Evolutionary conservation across 352 stramenopile genomes (phyloP).

Genomic region (Phytophthora capsici): DNA sequence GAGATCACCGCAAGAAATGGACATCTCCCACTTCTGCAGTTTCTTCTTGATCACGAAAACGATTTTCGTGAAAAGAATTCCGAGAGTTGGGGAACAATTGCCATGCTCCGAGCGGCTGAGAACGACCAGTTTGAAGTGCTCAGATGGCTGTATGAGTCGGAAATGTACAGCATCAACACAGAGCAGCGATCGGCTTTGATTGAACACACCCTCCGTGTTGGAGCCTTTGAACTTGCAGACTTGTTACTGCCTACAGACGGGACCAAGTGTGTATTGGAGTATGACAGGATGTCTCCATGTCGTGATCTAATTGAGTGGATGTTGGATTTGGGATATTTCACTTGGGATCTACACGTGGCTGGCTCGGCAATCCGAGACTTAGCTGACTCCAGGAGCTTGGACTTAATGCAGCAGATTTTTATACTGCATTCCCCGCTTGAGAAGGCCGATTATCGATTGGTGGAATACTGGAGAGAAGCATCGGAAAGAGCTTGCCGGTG

Average conservation of each 20-base stretch:
- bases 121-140: neutral
- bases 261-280: conserved; percentile 9
- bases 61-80: neutral
- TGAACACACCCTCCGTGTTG: neutral
- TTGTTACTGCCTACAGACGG: neutral
- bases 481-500: neutral
- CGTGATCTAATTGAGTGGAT: conserved; percentile 24
- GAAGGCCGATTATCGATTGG: neutral
- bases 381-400: neutral
- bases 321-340: conserved; percentile 16
- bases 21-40: conserved; percentile 2
- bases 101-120: neutral
- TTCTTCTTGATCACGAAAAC: neutral
- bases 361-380: conserved; percentile 9
- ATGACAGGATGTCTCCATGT: neutral
- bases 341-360: neutral
- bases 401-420: conserved; percentile 24
- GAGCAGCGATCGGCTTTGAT: neutral
- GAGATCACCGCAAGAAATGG: neutral
- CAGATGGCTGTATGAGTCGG: neutral
- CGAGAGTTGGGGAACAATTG: neutral
- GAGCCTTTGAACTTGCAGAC: conserved; percentile 3
- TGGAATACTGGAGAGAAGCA: conserved; percentile 2
- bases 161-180: neutral
- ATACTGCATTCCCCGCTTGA: neutral